Conservation (phyloP, 1,284 basidiomycete species). For the Termitomyces sp. region DNA sequence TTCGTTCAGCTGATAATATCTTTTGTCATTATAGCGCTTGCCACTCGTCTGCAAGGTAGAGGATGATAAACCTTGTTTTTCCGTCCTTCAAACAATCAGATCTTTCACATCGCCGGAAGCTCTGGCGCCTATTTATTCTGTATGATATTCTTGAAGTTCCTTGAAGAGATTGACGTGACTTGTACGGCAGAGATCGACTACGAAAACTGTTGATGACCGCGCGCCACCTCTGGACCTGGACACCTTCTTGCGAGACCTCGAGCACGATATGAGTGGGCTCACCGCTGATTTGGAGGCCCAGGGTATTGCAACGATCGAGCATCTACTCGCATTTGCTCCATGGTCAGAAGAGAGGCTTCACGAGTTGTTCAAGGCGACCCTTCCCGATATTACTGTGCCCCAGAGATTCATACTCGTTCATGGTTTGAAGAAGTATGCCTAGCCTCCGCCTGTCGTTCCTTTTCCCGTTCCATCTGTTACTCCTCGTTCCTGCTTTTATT, state of each 20-base stretch:
- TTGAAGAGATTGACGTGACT: neutral
- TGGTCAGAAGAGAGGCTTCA: slow-evolving; percentile 6
- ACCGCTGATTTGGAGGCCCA: neutral
- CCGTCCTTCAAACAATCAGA: neutral
- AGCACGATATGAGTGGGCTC: neutral
- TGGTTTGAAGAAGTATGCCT: neutral
- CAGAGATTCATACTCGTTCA: slow-evolving; percentile 9
- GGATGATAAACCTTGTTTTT: neutral
- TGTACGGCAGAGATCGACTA: neutral
- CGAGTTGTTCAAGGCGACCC: neutral
- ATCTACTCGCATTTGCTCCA: neutral
- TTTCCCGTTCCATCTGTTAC: neutral
- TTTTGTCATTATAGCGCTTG: neutral
- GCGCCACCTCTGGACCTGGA: neutral
- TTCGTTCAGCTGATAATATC: neutral
- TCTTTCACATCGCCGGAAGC: neutral
- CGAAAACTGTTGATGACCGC: neutral
- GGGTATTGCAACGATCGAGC: neutral
- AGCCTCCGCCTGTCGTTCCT: neutral
- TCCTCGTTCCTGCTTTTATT: too few species aligned
- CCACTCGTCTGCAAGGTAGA: too few species aligned
- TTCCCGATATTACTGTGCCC: neutral
- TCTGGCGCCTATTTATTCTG: neutral
- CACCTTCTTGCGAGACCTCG: neutral
- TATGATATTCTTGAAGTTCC: neutral